These are phyloP conservation scores for Saccharomycopsis fodiens DNA, from an alignment of 805 yeast genomes.

Conservation along the genomic window DNA sequence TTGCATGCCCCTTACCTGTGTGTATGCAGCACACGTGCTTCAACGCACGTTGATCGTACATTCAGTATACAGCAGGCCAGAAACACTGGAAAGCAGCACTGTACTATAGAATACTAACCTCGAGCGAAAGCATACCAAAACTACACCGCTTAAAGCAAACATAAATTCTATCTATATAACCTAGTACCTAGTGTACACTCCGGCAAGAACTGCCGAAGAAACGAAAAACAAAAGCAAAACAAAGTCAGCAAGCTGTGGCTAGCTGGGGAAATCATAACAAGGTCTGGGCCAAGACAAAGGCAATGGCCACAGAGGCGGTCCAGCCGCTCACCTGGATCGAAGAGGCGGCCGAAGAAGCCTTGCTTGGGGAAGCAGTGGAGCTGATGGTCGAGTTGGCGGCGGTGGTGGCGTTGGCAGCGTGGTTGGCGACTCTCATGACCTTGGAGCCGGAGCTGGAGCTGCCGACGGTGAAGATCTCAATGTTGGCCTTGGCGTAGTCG, in stretches of 20 bases:
- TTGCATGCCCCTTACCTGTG: no score
- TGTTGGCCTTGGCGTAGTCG: slow-evolving; percentile 53
- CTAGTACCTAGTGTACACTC: neutral
- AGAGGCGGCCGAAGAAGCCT: slow-evolving; percentile 1
- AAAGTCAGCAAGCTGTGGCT: neutral
- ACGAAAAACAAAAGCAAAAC: neutral
- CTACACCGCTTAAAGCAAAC: no score
- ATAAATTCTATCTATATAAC: neutral
- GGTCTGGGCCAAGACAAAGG: slow-evolving; percentile 8
- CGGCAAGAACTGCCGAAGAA: neutral
- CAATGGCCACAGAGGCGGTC: neutral
- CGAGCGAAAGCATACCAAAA: no score
- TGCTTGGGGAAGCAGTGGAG: neutral
- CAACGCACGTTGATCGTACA: no score
- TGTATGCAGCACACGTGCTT: no score
- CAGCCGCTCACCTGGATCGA: slow-evolving; percentile 3
- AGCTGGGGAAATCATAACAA: slow-evolving; percentile 3
- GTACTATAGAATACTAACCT: no score
- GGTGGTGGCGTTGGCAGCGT: slow-evolving; percentile 1
- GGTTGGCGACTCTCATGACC: neutral
- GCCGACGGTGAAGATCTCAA: slow-evolving; percentile 54
- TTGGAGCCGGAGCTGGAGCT: slow-evolving; percentile 4
- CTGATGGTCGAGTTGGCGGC: neutral
- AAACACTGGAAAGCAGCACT: no score
- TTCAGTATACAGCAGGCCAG: no score